Evolutionary conservation across 169 alveolate genomes (phyloP).

Genomic region (Eimeria falciformis): DNA sequence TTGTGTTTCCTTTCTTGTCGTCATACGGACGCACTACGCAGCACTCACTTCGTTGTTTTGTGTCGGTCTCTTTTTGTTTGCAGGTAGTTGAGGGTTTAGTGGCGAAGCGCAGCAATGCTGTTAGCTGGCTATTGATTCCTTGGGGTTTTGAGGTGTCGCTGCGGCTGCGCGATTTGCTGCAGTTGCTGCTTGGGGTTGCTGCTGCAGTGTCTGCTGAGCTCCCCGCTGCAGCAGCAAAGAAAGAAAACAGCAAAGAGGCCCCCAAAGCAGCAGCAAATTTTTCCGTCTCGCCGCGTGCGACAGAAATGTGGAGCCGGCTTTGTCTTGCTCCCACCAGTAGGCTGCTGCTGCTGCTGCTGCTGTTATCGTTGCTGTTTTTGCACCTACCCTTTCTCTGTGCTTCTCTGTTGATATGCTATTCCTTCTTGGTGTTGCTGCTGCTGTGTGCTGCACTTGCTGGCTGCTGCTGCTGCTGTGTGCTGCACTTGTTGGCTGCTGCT

Average conservation of each 20-base stretch:
- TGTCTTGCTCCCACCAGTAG: constrained; percentile 39
- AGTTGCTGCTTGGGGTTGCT: constrained; percentile 59
- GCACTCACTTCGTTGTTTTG: neutral
- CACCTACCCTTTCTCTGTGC: neutral
- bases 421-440: neutral
- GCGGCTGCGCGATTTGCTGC: constrained; percentile 65
- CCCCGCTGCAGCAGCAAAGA: constrained; percentile 22
- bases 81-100: constrained; percentile 34
- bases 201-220: constrained; percentile 38
- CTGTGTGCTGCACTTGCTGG: neutral
- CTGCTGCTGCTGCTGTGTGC: constrained; percentile 32
- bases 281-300: constrained; percentile 3
- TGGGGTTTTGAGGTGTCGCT: constrained; percentile 39
- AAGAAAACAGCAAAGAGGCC: constrained; percentile 20
- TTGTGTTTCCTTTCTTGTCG: neutral
- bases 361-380: neutral
- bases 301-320: constrained; percentile 39
- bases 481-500: too few relatives aligned
- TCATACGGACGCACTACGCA: neutral
- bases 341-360: neutral
- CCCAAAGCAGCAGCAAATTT: constrained; percentile 7
- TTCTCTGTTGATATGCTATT: neutral
- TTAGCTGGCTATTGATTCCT: constrained; percentile 3
- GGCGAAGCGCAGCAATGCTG: neutral
- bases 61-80: neutral